Percentiles rank a stretch among this genome's conserved stretches.
These are phyloP conservation scores for Trichoderma atroviride DNA, from an alignment of 2,329 filamentous ascomycete genomes.

Conservation along the genomic window DNA sequence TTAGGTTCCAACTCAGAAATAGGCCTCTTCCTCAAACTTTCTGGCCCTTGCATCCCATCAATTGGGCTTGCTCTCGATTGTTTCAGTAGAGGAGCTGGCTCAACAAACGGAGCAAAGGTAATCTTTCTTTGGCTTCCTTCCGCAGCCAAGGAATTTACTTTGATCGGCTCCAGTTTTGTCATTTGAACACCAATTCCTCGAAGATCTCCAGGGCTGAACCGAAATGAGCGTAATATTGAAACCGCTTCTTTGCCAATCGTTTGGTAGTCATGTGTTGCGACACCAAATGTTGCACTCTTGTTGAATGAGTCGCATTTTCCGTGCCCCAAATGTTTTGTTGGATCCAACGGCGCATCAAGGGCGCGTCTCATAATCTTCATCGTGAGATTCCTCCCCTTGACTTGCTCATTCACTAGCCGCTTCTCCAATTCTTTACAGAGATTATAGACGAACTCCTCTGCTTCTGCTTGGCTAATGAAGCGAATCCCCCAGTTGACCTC, in stretches of 20 bases:
- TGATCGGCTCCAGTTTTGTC: conserved; percentile 86
- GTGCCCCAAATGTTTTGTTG: conserved; percentile 90
- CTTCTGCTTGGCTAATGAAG: conserved; percentile 88
- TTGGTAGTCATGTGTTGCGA: conserved; percentile 76
- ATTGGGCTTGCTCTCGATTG: conserved; percentile 50
- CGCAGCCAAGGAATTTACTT: conserved; percentile 54
- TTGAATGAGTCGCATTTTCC: conserved; percentile 94
- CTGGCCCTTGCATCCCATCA: conserved; percentile 50
- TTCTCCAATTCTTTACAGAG: conserved; percentile 83
- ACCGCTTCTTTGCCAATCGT: conserved; percentile 79
- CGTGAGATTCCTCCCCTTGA: conserved; percentile 85
- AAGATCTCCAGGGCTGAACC: conserved; percentile 88
- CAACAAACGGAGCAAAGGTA: conserved; percentile 64
- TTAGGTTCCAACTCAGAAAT: conserved; percentile 45
- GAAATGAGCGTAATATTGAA: conserved; percentile 78
- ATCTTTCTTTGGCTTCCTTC: conserved; percentile 81
- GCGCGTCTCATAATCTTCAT: conserved; percentile 94
- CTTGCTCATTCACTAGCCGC: conserved; percentile 77
- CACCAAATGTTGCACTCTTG: conserved; percentile 80
- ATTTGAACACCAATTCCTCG: conserved; percentile 90
- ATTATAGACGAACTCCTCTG: conserved; percentile 86
- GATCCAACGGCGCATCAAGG: conserved; percentile 83
- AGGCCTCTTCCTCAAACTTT: conserved; percentile 38
- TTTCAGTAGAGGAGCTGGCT: conserved; percentile 45
- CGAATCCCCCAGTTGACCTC: conserved; percentile 99